phyloP scores from a whole-genome alignment of 2,329 filamentous ascomycete species.

The Colletotrichum abscissum region DNA sequence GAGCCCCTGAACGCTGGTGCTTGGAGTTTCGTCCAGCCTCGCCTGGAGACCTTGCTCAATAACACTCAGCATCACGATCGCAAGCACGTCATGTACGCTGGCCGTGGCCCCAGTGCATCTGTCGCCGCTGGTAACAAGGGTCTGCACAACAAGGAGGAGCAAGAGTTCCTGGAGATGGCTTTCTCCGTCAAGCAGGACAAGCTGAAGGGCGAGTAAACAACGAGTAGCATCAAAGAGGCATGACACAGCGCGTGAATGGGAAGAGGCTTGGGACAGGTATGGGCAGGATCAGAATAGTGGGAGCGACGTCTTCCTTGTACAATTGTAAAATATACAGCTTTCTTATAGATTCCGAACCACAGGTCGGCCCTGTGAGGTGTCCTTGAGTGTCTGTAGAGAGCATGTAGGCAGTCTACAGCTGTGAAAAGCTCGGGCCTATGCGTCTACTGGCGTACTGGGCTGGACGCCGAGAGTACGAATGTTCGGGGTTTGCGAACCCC shows the following conservation, averaged over 20 bases:
- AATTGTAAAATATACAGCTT: slow-evolving; percentile 9
- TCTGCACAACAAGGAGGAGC: slow-evolving; percentile 91
- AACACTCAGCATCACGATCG: slow-evolving; percentile 91
- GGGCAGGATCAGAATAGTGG: slow-evolving; percentile 12
- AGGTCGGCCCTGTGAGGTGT: too few species aligned
- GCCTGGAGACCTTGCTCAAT: slow-evolving; percentile 96
- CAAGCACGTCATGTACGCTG: slow-evolving; percentile 97
- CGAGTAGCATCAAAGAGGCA: not conserved
- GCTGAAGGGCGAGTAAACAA: slow-evolving; percentile 71
- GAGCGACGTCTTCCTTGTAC: slow-evolving; percentile 1
- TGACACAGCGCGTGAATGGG: not conserved
- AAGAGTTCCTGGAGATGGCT: slow-evolving; percentile 78
- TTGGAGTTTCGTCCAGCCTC: slow-evolving; percentile 97
- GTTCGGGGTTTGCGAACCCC: too few species aligned
- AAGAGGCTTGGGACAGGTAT: slow-evolving; percentile 1
- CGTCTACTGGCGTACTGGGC: too few species aligned
- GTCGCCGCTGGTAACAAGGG: slow-evolving; percentile 94
- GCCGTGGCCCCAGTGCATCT: slow-evolving; percentile 90
- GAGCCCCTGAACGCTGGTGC: slow-evolving; percentile 97
- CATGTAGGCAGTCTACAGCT: too few species aligned
- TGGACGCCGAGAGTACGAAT: too few species aligned
- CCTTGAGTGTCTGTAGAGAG: too few species aligned
- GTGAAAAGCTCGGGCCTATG: too few species aligned
- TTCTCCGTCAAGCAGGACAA: slow-evolving; percentile 75
- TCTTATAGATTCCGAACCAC: too few species aligned